Base-by-base conservation (phyloP, 176 grass and related monocot genomes). In the maize (Zea mays) region DNA sequence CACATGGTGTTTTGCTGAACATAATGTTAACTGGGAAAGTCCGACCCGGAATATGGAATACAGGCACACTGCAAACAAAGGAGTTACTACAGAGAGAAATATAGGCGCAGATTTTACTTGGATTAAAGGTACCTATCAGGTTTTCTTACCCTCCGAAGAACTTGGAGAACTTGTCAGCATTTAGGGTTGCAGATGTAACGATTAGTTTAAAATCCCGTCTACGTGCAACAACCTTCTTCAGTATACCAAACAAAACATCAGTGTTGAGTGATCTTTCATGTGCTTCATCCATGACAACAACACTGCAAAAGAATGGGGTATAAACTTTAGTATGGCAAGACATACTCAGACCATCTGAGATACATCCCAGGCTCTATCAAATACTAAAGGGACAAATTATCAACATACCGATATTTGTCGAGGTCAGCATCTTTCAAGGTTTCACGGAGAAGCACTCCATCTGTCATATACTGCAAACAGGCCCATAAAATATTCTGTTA, bases 261-360 rank as follows among this genome's bases (percentile, higher is more conserved):
- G 92, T 95, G 68, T 84, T 88, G 38, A 95, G 86, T 12, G 92
- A 91, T 77, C 96, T 92, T 76, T 98, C 96, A 82, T 98, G 96
- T 72, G 96, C 96, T 86, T 98, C 91, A 85, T 98, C 95, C 95
- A 98, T 98, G 67, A 98, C 93, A 35, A 98, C 46, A 70, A 98
- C 85, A 70, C 92, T 98, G 78, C 66, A 83, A 82, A 74, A 82
- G 58, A 79, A 13, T 16, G 77, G 39, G 16, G 13, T 37, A 8
- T 8, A 47, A 37, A 19, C 2, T 17, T 82, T 69, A 82, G 10
- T 84, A 76, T 84, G 20, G 27, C 6, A 87, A 78, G 8, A 16
- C 57, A 43, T 70, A 74, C 40, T 65, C 34, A 87, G 8, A 74
- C 66, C 20, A 60, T 70, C 44, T 61, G 37, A 75, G 44, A 34